Evolutionary conservation across 345 rosid genomes (phyloP).

Genomic region (Psidium friedrichsthalianum): DNA sequence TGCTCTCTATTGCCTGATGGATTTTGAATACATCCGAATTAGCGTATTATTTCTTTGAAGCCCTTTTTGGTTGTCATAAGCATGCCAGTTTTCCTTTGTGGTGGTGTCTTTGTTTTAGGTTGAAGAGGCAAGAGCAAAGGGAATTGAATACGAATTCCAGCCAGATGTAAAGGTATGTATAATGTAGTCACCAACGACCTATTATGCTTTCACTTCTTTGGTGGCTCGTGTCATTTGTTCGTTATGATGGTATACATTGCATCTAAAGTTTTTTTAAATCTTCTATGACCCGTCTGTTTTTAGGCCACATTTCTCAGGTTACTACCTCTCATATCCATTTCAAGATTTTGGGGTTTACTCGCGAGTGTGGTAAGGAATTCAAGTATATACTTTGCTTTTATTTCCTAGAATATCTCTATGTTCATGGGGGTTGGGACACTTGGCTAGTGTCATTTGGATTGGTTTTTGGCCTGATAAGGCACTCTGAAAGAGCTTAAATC

Average conservation of each 20-base stretch:
- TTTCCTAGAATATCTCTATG: neutral
- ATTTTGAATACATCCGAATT: neutral
- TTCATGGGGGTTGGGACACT: neutral
- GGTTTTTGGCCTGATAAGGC: neutral
- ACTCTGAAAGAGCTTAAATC: neutral
- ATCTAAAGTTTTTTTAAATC: neutral
- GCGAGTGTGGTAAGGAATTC: conserved; percentile 46
- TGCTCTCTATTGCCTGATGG: no score
- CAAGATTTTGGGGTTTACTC: conserved; percentile 80
- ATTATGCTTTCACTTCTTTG: neutral
- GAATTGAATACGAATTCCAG: conserved; percentile 70
- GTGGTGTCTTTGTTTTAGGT: conserved; percentile 26
- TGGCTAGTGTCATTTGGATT: neutral
- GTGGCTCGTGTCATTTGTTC: neutral
- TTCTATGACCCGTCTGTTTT: conserved; percentile 3
- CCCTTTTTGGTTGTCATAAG: neutral
- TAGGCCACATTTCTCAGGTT: conserved; percentile 79
- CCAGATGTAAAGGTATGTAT: conserved; percentile 67
- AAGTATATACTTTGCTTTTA: neutral
- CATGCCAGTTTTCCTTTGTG: neutral
- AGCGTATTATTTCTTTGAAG: neutral
- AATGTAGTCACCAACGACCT: neutral
- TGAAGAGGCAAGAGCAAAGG: conserved; percentile 74
- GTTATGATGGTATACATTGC: neutral
- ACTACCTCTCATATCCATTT: conserved; percentile 77